Percentiles rank a stretch among this genome's conserved stretches.
Evolutionary conservation across 2,329 filamentous ascomycete species (phyloP).

Genomic region (Trichophyton benhamiae): DNA sequence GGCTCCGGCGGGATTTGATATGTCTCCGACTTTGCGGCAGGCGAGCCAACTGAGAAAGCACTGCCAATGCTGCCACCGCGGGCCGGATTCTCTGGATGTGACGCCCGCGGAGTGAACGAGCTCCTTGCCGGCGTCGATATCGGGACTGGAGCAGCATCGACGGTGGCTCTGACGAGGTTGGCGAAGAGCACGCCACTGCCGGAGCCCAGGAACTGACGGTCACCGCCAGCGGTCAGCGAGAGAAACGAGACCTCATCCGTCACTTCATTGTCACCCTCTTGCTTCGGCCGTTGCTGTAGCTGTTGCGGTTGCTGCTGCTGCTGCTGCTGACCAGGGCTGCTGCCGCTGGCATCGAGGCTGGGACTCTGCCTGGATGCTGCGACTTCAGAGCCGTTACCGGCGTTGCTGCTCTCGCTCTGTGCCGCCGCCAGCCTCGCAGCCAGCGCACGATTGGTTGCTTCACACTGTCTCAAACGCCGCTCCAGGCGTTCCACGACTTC

Average conservation of each 20-base stretch:
- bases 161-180: conserved; percentile 26
- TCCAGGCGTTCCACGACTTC: conserved; percentile 28
- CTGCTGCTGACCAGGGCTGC: not conserved
- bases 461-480: conserved; percentile 18
- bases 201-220: conserved; percentile 32
- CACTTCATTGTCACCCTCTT: conserved; percentile 21
- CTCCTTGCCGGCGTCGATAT: conserved; percentile 10
- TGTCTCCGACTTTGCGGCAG: conserved; percentile 3
- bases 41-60: conserved; percentile 13
- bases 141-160: conserved; percentile 10
- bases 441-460: conserved; percentile 12
- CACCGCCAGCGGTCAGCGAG: conserved; percentile 33
- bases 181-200: conserved; percentile 28
- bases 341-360: not conserved
- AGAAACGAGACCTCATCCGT: conserved; percentile 34
- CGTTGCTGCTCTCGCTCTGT: not conserved
- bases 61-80: conserved; percentile 6
- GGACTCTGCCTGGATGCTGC: not conserved
- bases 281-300: conserved; percentile 3
- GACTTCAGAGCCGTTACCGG: not conserved
- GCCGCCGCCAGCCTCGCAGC: conserved; percentile 10
- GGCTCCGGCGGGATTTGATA: conserved; percentile 21
- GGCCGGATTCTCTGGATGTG: not conserved
- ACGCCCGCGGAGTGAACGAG: conserved; percentile 5
- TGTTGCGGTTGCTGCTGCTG: not conserved